Evolutionary conservation across 257 asterid genomes (phyloP), one percentile per base, ranked within the genome.

Genomic region (Jacaranda copaia): DNA sequence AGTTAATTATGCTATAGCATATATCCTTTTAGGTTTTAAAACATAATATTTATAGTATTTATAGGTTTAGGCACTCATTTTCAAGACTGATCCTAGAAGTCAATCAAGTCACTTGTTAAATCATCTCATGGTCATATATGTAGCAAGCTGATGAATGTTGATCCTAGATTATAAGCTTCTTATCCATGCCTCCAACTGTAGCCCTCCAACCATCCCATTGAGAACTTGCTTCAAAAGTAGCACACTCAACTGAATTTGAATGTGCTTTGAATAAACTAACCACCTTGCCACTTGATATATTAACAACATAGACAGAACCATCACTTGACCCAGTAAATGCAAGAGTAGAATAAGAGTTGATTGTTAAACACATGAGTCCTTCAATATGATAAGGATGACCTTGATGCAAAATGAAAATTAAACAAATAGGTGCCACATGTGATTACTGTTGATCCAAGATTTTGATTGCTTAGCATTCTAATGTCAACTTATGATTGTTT

Each of bases 171-270:
- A 88, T 81, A 46, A 94, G 98, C 85, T 92, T 94, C 76, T 82
- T 82, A 85, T 94, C 99, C 97, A 89, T 81, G 84, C 96, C 86
- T 61, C 97, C 99, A 3, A 97, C 91, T 77, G 98, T 98, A 48
- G 85, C 98, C 82, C 83, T 87, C 89, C 88, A 83, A 57, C 78
- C 72, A 62, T 79, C 86, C 53, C 91, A 85, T 18, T 88, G 88
- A 57, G 89, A 81, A 80, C 97, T 91, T 80, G 87, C 79, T 59
- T 92, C 90, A 84, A 93, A 88, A 70, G 89, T 91, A 68, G 86
- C 94, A 82, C 94, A 91, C 86, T 95, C 99, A 35, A 95, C 85
- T 14, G 99, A 93, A 77, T 89, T 97, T 38, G 93, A 76, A 89
- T 95, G 99, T 19, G 83, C 84, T 52, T n/a, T 73, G 77, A 93